Conservation (phyloP, 2,329 filamentous ascomycete species). For the Fusarium sp. region DNA sequence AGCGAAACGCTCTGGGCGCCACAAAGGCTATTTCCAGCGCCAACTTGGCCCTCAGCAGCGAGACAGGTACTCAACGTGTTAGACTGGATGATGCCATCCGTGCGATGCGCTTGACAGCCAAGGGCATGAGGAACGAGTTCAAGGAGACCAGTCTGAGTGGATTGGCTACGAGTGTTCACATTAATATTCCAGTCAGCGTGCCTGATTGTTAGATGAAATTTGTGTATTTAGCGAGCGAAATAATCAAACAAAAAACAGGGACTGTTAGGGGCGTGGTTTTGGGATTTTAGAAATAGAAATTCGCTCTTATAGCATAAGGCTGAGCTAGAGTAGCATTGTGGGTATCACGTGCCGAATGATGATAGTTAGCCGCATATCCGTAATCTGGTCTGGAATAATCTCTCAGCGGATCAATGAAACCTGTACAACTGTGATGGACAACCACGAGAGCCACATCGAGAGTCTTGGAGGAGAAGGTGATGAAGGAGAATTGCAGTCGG, state of each 20-base stretch:
- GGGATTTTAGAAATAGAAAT: constrained; percentile 16
- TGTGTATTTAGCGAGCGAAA: constrained; percentile 7
- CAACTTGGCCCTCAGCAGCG: constrained; percentile 60
- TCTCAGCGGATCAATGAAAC: background rate
- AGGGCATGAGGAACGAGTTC: constrained; percentile 65
- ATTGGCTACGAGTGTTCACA: constrained; percentile 61
- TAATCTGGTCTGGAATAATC: background rate
- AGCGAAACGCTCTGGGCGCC: constrained; percentile 62
- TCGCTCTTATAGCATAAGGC: background rate
- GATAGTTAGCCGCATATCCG: background rate
- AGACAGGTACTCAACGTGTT: constrained; percentile 60
- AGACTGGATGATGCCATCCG: constrained; percentile 63
- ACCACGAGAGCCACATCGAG: background rate
- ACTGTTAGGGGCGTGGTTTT: background rate
- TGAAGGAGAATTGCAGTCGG: too few relatives aligned
- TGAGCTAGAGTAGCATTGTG: constrained; percentile 11
- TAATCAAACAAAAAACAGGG: constrained; percentile 20
- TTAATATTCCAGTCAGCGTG: constrained; percentile 63
- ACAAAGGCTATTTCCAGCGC: constrained; percentile 64
- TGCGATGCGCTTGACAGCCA: constrained; percentile 62
- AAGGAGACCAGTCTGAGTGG: constrained; percentile 65
- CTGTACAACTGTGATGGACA: background rate
- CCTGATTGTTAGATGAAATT: constrained; percentile 57
- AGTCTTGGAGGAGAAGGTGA: too few relatives aligned
- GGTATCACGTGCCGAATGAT: constrained; percentile 24